Base-by-base conservation (phyloP, 768 basidiomycete species). In the Tephrocybe sp. region DNA sequence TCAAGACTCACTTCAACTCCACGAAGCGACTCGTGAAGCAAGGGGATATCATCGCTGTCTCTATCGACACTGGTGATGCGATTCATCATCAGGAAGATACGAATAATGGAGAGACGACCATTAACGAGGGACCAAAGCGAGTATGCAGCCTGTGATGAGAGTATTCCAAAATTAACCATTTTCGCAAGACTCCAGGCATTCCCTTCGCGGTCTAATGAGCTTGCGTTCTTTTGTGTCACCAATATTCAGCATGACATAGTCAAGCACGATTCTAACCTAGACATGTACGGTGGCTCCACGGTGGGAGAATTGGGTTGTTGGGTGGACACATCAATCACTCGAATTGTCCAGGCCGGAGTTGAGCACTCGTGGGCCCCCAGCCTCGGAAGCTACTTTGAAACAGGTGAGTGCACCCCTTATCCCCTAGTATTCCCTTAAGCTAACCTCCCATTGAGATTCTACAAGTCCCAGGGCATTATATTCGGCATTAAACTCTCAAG, bases 281-380 rank as follows among this genome's bases (percentile, higher is more conserved):
- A 84, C 53, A 62, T 78, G 5, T 78, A 81, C 55, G 70, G 77
- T 19, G 79, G 82, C 13, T 76, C 76, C 1, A 74, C 76, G 0
- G 64, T 76, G 16, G 89, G 88, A 4, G 82, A 90, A 57, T 62
- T 94, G 15, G 95, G 95, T 0, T 94, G 88, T 59, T 89, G 88
- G 78, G 75, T 97, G 16, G 91, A 97, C 58, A 68, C 83, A 1
- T 63, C 73, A 1, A 62, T 76, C 6, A 95, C 95, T 16, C 82
- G 83, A 45, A 80, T 97, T 59, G 65, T 88, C 7, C 90, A 94
- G 64, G 76, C 82, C 0, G 94, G 95, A 0, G 59, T 90, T 6
- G 91, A 92, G 57, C 79, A 87, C 53, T 72, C 72, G 6, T 72
- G 76, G 49, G 74, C 84, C 31, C 86, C 82, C 22, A 77, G 80